Base-by-base conservation (phyloP, 2,329 filamentous ascomycete genomes). In the Xylaria sp. region DNA sequence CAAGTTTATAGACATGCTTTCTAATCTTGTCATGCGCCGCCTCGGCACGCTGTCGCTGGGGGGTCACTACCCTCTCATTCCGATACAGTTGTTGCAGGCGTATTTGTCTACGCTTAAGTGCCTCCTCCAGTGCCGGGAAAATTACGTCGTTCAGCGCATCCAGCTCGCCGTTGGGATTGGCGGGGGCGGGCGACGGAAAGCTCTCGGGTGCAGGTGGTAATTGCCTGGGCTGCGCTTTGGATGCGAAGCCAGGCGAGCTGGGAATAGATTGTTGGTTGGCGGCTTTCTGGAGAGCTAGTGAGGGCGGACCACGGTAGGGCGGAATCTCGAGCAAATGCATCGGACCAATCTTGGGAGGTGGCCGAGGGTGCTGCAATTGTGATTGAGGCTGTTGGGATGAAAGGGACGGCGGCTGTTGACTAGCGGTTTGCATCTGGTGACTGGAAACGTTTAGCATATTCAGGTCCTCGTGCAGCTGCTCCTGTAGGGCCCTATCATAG, bases 101-200 rank as follows among this genome's bases (percentile, higher is more conserved):
- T 71, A 86, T 86, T 77, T 89, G 87, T 61, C 96, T 91, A 60
- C 96, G 88, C 78, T 94, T 93, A 23, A 98, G 88, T 8, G 96
- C 94, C 72, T 96, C 92, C 80, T 97, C 94, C 1, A 99, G 86
- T 1, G 96, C 95, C 0, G 96, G 96, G 70, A 98, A 90, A 43
- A 99, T 93, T 59, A 99, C 95, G 73, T 95, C 93, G 76, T 91
- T 93, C 1, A 97, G 86, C 2, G 94, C 94, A 61, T 97, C 96
- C 25, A 97, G 86, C 66, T 97, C 92, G 13, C 87, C 89, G 64
- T 88, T 87, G 28, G 87, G 80, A 68, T 87, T 88, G 2, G 84
- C 76, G 0, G 89, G 86, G 1, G 87, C 84, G 7, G 84, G 85
- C 28, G 85, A 83, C 3, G 88, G 88, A 74, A 89, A 89, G 2